Base-by-base conservation (phyloP, 805 yeast genomes). In the Komagataella pseudopastoris region DNA sequence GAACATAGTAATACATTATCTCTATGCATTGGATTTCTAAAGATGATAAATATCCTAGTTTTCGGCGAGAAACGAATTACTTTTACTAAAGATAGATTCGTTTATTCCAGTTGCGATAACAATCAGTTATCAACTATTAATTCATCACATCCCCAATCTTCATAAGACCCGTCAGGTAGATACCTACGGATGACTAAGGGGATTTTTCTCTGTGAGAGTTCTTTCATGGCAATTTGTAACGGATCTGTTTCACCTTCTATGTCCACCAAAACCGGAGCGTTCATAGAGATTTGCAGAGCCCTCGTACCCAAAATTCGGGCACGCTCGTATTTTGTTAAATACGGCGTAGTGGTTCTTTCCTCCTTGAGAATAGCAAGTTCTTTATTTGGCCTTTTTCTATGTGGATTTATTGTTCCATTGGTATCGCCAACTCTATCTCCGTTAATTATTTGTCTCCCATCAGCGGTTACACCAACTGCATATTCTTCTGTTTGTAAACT, bases 171-270 rank as follows among this genome's bases (percentile, higher is more conserved):
- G 65, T 95, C 99, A 3, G 99, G 99, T 59, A 93, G 76, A 64
- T 88, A 95, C 69, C 99, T 78, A 77, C 99, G 81, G 49, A 93
- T 87, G 48, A 95, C 95, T 60, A 93, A 76, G 1, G 99, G 99
- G 52, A 95, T 89, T 67, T 90, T 93, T 68, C 87, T 82, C 68
- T 93, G 98, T 1, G 95, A 80, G 56, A 93, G 77, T 68, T 93
- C 99, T 68, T 95, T 93, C 88, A 88, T 85, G 54, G 99, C 97
- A 56, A 93, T 93, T 68, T 90, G 96, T 63, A 93, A 74, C 12
- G 99, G 99, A 66, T 93, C 99, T 2, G 99, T 95, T 68, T 95
- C 99, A 63, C 99, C 99, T 70, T 93, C 99, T 53, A 93, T 80
- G 63, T 95, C 99, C 46, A 93, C 99, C 63, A 93, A 77, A 2